phyloP scores from a whole-genome alignment of 192 early-diverging fungal species.

The Linnemannia schmuckeri region DNA sequence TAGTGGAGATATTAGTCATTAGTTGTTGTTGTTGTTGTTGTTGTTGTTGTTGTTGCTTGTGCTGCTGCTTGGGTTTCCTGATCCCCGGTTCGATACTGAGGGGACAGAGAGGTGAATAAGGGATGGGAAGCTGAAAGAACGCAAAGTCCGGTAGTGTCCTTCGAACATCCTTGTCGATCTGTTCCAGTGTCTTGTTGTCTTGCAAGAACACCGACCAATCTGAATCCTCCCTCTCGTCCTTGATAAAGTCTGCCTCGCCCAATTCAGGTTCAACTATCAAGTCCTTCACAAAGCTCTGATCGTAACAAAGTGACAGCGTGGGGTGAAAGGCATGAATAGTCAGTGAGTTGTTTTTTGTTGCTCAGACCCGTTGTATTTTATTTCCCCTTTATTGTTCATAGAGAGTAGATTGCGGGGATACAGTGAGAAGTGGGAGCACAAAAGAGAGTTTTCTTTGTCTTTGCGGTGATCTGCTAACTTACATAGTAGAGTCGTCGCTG shows the following conservation, averaged over 20 bases:
- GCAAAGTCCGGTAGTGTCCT: slow-evolving; percentile 81
- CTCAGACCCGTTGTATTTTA: not conserved
- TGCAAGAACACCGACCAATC: slow-evolving; percentile 76
- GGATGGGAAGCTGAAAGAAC: slow-evolving; percentile 79
- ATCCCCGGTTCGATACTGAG: slow-evolving; percentile 56
- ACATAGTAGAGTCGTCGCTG: slow-evolving; percentile 74
- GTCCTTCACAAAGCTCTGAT: slow-evolving; percentile 71
- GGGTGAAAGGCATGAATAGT: not conserved
- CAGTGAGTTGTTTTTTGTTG: not conserved
- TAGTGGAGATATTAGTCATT: not conserved
- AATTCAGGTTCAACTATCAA: slow-evolving; percentile 70
- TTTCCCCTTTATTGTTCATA: not conserved
- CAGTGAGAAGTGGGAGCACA: not conserved
- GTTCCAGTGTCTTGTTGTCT: slow-evolving; percentile 72
- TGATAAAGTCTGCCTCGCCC: slow-evolving; percentile 33
- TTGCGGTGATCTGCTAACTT: slow-evolving; percentile 12
- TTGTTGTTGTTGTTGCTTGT: not conserved
- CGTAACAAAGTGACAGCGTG: not conserved
- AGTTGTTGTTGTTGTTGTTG: slow-evolving; percentile 2
- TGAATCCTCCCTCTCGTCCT: slow-evolving; percentile 61
- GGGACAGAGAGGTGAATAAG: slow-evolving; percentile 64
- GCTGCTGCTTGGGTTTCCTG: slow-evolving; percentile 39
- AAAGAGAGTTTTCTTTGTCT: not conserved
- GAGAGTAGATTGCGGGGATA: not conserved
- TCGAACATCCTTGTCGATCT: slow-evolving; percentile 83